Percentiles rank a stretch among this genome's conserved stretches.
Evolutionary conservation across 1,284 basidiomycete genomes (phyloP).

Genomic region (Heterobasidion parviporum): DNA sequence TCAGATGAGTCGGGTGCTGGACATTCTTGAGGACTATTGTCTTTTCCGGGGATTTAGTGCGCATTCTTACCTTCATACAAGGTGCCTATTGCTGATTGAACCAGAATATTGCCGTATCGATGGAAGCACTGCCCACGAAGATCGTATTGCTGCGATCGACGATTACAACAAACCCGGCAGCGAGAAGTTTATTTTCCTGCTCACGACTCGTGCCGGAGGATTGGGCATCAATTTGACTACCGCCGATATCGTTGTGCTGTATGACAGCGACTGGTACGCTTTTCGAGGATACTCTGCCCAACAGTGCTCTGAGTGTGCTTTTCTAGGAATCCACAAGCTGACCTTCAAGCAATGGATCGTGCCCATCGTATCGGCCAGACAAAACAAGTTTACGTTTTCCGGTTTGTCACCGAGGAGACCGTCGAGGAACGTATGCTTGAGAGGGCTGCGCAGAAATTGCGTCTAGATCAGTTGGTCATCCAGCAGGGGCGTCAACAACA

Average conservation of each 20-base stretch:
- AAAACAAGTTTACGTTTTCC: slow-evolving; percentile 97
- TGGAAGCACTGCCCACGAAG: slow-evolving; percentile 92
- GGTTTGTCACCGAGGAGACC: slow-evolving; percentile 94
- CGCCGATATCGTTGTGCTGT: slow-evolving; percentile 95
- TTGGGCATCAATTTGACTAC: slow-evolving; percentile 96
- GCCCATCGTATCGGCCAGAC: slow-evolving; percentile 98
- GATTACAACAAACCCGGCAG: slow-evolving; percentile 95
- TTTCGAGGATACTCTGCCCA: background rate
- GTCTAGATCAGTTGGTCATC: slow-evolving; percentile 95
- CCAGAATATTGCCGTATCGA: slow-evolving; percentile 96
- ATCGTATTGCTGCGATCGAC: slow-evolving; percentile 93
- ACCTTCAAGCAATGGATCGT: slow-evolving; percentile 98
- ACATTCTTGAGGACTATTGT: slow-evolving; percentile 98
- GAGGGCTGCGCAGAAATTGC: slow-evolving; percentile 92
- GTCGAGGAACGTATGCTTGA: slow-evolving; percentile 98
- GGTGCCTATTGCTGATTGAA: background rate
- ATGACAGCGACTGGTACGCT: slow-evolving; percentile 88
- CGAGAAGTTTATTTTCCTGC: slow-evolving; percentile 95
- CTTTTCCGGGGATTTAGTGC: slow-evolving; percentile 84
- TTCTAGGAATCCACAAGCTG: slow-evolving; percentile 91
- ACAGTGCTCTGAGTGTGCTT: slow-evolving; percentile 7
- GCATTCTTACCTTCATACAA: slow-evolving; percentile 20
- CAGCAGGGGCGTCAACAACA: slow-evolving; percentile 85
- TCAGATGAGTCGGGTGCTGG: slow-evolving; percentile 91
- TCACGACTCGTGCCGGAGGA: slow-evolving; percentile 98